A percentile compares a stretch with the other conserved stretches of the same genome.
Evolutionary conservation across 345 rosid genomes (phyloP).

Genomic region (Lagerstroemia speciosa): DNA sequence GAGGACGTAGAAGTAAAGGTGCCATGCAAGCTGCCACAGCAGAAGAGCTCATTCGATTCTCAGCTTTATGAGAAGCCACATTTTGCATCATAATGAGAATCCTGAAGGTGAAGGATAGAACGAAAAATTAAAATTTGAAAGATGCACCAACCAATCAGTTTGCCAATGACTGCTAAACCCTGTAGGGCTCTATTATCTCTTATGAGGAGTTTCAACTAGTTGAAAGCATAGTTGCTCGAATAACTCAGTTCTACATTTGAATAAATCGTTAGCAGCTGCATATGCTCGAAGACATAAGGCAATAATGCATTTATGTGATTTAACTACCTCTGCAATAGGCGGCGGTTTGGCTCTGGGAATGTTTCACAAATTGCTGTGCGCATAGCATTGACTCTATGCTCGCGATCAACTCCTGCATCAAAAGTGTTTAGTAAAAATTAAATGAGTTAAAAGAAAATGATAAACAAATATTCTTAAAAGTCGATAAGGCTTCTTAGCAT

Average conservation of each 20-base stretch:
- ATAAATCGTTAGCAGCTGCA: not conserved
- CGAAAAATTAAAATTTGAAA: slow-evolving; percentile 6
- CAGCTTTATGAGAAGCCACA: slow-evolving; percentile 65
- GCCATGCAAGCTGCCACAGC: slow-evolving; percentile 99
- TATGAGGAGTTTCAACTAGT: not conserved
- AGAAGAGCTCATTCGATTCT: slow-evolving; percentile 87
- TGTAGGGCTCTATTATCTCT: not conserved
- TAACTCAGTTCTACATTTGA: not conserved
- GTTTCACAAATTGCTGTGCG: slow-evolving; percentile 83
- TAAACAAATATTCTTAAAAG: not conserved
- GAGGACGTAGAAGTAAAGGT: slow-evolving; percentile 97
- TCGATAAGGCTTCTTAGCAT: not conserved
- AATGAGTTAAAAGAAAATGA: not conserved
- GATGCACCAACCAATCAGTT: slow-evolving; percentile 14
- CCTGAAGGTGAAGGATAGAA: slow-evolving; percentile 39
- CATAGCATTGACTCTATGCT: slow-evolving; percentile 65
- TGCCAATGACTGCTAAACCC: not conserved
- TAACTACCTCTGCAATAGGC: slow-evolving; percentile 74
- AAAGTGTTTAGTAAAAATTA: not conserved
- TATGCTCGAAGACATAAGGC: not conserved
- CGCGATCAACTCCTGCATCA: slow-evolving; percentile 58
- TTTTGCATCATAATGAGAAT: slow-evolving; percentile 87
- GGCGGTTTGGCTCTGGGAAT: slow-evolving; percentile 98
- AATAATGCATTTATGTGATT: not conserved
- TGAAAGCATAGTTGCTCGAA: not conserved